phyloP scores from a whole-genome alignment of 164 flowering plant genomes.

The Kingdonia uniflora region DNA sequence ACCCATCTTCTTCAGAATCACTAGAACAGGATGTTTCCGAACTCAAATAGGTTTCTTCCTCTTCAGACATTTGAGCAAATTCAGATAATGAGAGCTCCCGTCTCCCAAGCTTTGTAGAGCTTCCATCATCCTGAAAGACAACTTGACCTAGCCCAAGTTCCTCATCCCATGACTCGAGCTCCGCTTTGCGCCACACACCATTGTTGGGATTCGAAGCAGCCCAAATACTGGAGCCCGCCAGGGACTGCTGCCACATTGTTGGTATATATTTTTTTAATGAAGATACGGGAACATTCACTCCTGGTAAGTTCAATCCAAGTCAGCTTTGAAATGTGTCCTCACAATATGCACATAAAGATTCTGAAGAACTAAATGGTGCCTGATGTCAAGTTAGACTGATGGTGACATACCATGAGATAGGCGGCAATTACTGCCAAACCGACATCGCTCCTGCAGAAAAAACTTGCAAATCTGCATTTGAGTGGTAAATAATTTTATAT shows the following conservation, averaged over 20 bases:
- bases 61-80: conserved; percentile 51
- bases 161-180: conserved; percentile 84
- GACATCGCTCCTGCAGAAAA: conserved; percentile 93
- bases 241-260: conserved; percentile 53
- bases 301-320: conserved; percentile 21
- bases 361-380: too few relatives aligned
- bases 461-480: conserved; percentile 98
- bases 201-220: conserved; percentile 42
- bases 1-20: conserved; percentile 45
- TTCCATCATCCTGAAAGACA: conserved; percentile 74
- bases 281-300: conserved; percentile 56
- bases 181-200: conserved; percentile 86
- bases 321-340: too few relatives aligned
- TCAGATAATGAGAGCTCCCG: conserved; percentile 56
- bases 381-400: too few relatives aligned
- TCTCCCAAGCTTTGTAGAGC: conserved; percentile 44
- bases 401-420: conserved; percentile 89
- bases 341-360: too few relatives aligned
- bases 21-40: conserved; percentile 44
- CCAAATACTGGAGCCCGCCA: conserved; percentile 72
- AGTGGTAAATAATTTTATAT: conserved; percentile 16
- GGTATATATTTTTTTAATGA: conserved; percentile 60
- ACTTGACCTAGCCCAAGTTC: conserved; percentile 35
- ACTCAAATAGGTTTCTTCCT: conserved; percentile 38
- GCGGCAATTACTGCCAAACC: conserved; percentile 93